Percentiles rank a stretch among this genome's conserved stretches.
These are phyloP conservation scores for Ogataea glucozyma DNA, from an alignment of 805 yeast species.

Conservation along the genomic window DNA sequence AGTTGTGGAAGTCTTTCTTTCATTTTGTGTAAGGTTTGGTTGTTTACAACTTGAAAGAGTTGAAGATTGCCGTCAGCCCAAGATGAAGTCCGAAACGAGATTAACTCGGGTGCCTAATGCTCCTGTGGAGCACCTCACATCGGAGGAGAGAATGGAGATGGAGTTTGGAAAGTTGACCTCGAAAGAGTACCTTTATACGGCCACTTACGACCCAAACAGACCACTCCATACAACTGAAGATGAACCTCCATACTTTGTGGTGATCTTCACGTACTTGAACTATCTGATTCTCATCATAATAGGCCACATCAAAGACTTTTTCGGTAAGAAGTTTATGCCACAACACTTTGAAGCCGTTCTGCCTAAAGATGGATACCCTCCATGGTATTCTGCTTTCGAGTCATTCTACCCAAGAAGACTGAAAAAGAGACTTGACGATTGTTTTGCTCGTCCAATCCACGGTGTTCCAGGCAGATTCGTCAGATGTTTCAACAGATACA, in stretches of 20 bases:
- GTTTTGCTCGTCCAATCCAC: conserved; percentile 93
- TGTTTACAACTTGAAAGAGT: conserved; percentile 2
- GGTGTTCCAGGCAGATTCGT: conserved; percentile 97
- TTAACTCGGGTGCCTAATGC: conserved; percentile 34
- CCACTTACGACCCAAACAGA: conserved; percentile 55
- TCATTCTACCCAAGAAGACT: conserved; percentile 90
- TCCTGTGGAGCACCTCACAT: conserved; percentile 30
- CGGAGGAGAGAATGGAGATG: conserved; percentile 48
- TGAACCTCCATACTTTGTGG: conserved; percentile 82
- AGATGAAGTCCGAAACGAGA: conserved; percentile 8
- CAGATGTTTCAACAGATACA: conserved; percentile 73
- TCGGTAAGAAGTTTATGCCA: conserved; percentile 74
- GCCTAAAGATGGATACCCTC: conserved; percentile 89
- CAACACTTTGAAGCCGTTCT: conserved; percentile 63
- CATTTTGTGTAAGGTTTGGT: conserved; percentile 2
- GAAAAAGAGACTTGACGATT: conserved; percentile 88
- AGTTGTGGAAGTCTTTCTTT: neutral
- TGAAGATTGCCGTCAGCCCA: conserved; percentile 1
- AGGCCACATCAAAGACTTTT: conserved; percentile 89
- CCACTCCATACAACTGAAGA: conserved; percentile 67
- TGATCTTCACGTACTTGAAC: conserved; percentile 80
- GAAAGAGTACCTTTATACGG: conserved; percentile 61
- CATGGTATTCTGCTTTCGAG: conserved; percentile 93
- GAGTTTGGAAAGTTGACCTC: conserved; percentile 77
- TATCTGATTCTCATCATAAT: conserved; percentile 81